Conservation (phyloP, 352 stramenopile genomes). For the Thalassiosira mediterranea region DNA sequence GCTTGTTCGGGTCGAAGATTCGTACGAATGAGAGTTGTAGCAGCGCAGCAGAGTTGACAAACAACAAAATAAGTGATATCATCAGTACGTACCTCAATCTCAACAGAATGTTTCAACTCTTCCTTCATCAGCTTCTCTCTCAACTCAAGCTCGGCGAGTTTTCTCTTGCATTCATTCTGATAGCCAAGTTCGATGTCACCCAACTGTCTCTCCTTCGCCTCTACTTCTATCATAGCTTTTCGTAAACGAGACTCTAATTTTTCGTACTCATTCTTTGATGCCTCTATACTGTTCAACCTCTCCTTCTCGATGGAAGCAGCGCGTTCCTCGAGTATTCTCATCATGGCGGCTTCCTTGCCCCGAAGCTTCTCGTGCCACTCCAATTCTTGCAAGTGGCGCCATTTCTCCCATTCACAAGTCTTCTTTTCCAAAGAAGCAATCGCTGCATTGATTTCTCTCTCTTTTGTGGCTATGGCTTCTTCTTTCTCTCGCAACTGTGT, state of each 20-base stretch:
- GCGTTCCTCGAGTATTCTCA: constrained; percentile 41
- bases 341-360: constrained; percentile 46
- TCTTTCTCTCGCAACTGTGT: constrained; percentile 24
- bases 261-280: constrained; percentile 36
- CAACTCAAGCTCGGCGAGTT: constrained; percentile 51
- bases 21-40: neutral
- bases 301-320: constrained; percentile 34
- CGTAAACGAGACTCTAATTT: constrained; percentile 40
- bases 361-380: constrained; percentile 56
- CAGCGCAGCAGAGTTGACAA: neutral
- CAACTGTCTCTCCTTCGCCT: constrained; percentile 47
- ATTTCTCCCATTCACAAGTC: constrained; percentile 52
- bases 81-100: constrained; percentile 48
- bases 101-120: constrained; percentile 44
- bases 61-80: neutral
- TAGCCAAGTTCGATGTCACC: constrained; percentile 36
- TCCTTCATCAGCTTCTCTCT: constrained; percentile 50
- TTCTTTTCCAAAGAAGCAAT: constrained; percentile 35
- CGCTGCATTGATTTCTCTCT: constrained; percentile 25
- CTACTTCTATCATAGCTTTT: constrained; percentile 52
- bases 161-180: constrained; percentile 45
- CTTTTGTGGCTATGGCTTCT: constrained; percentile 27
- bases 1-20: no score
- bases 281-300: constrained; percentile 22
- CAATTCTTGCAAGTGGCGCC: constrained; percentile 48